Base-by-base conservation (phyloP, 345 rosid genomes). In the Linum tenue region DNA sequence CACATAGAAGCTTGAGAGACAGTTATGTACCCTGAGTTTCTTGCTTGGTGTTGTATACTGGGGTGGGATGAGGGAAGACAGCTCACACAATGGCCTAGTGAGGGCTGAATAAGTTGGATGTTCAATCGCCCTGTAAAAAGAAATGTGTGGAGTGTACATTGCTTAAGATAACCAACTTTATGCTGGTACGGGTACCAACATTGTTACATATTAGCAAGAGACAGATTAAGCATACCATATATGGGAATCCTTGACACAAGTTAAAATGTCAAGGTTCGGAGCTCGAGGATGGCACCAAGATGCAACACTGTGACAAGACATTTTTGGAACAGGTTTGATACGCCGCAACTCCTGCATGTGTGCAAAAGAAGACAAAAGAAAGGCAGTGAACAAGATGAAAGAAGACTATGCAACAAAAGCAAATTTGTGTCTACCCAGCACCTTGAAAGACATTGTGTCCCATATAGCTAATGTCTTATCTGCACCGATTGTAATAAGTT, bases 251-350 rank as follows among this genome's bases (percentile, higher is more conserved):
- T 94, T 94, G 64, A 87, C 97, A 39, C 97, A 90, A 64, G 95
- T 87, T 73, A 94, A 83, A 58, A 94, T 91, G 77, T 91, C 95
- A 39, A 94, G 95, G 80, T 91, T 94, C 63, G 99, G 99, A 66
- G 99, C 99, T 73, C 99, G 86, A 69, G 99, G 99, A 73, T 88
- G 97, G 77, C 99, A 91, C 99, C 99, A 94, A 73, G 97, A 94
- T 75, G 97, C 89, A 73, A 94, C 86, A 73, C 99, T 94, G 64
- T 94, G 96, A 78, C 97, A 94, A 58, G 99, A 90, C 74, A 88
- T 84, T 78, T 77, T 94, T 60, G 96, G 85, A 67, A 90, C 97
- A 66, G 99, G 99, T 81, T 91, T 94, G 73, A 94, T 94, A 75
- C 97, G 82, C 64, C 96, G 89, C 67, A 94, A 78, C 76, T 94